phyloP scores from a whole-genome alignment of 176 grass and related monocot species.

The Hordeum marinum region DNA sequence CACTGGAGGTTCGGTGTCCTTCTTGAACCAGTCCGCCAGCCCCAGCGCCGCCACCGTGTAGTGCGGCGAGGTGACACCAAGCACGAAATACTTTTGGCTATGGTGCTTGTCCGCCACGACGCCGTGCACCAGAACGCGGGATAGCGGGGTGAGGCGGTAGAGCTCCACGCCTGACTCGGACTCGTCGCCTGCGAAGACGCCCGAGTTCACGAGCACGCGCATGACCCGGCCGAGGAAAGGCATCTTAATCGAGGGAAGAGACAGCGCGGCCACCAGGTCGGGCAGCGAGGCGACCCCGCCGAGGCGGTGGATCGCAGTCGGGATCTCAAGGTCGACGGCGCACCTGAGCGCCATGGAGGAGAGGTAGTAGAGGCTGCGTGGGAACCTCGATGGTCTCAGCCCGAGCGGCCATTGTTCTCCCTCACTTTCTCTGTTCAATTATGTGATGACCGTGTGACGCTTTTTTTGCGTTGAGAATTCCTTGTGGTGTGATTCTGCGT shows the following conservation, averaged over 20 bases:
- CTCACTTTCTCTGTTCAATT: background rate
- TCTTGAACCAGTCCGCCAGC: background rate
- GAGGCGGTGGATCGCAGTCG: background rate
- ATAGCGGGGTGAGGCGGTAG: background rate
- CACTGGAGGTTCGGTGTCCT: background rate
- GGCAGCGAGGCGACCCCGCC: background rate
- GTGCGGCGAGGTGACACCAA: background rate
- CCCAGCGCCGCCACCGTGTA: background rate
- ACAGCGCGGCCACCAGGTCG: background rate
- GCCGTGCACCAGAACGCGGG: background rate
- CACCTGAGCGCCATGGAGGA: background rate
- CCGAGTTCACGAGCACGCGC: background rate
- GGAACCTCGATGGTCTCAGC: background rate
- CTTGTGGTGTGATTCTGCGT: background rate
- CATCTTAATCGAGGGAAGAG: background rate
- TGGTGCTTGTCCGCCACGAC: background rate
- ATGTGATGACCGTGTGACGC: background rate
- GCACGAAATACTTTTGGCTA: background rate
- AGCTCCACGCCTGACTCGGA: background rate
- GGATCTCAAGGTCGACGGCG: background rate
- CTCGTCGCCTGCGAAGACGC: background rate
- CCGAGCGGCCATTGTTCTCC: background rate
- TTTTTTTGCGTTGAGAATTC: background rate
- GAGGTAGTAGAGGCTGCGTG: background rate
- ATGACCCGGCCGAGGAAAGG: background rate